phyloP scores from a whole-genome alignment of 192 early-diverging fungal genomes.

The Backusella parvicylindrica region DNA sequence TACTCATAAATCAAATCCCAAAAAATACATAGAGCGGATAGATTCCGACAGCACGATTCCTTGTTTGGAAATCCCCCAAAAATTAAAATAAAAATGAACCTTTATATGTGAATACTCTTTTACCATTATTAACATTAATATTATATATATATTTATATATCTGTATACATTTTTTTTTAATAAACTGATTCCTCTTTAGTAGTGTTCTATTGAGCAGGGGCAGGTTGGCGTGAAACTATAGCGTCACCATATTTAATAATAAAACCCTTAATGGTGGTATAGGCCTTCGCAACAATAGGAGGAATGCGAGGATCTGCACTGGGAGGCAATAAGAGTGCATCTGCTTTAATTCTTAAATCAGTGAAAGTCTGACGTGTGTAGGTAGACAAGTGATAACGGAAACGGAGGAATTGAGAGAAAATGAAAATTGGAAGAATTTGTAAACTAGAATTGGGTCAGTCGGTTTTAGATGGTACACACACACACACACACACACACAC shows the following conservation, averaged over 20 bases:
- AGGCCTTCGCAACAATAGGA: conserved; percentile 38
- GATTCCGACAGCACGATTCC: not conserved
- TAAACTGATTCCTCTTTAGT: not conserved
- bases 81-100: not conserved
- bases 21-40: too few relatives aligned
- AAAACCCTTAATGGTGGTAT: conserved; percentile 33
- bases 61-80: not conserved
- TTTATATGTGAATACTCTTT: not conserved
- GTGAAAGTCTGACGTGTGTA: conserved; percentile 45
- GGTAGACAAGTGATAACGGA: conserved; percentile 64
- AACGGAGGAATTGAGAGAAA: conserved; percentile 68
- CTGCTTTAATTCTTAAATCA: conserved; percentile 42
- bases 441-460: conserved; percentile 17
- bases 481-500: not conserved
- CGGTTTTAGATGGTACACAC: not conserved
- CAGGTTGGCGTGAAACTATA: conserved; percentile 26
- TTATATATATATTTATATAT: not conserved
- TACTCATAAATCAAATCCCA: not conserved
- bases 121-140: not conserved
- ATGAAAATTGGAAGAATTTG: conserved; percentile 42
- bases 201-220: conserved; percentile 28
- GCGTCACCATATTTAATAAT: conserved; percentile 31
- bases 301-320: conserved; percentile 46
- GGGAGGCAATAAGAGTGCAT: conserved; percentile 37
- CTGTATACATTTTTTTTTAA: not conserved